Percentiles rank a stretch among this genome's conserved stretches.
Evolutionary conservation across 495 filamentous ascomycete species (phyloP).

Genomic region (Trichodelitschia bisporula): DNA sequence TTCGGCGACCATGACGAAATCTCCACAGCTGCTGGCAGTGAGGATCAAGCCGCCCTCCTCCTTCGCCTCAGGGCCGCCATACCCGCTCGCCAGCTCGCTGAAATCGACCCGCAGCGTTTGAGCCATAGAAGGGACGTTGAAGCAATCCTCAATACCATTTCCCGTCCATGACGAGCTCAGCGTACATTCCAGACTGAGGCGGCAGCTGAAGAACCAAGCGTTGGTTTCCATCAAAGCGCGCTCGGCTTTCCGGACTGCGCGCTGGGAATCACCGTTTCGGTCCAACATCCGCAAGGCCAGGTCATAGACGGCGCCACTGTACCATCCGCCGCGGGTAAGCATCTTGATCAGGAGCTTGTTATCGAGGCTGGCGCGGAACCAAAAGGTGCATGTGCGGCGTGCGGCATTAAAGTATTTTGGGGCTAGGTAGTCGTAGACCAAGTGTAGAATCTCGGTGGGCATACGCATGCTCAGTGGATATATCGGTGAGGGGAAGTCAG

Average conservation of each 20-base stretch:
- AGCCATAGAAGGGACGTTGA: too few species aligned
- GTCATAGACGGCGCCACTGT: too few species aligned
- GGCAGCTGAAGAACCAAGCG: too few species aligned
- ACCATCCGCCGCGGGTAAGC: conserved; percentile 36
- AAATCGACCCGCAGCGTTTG: conserved; percentile 17
- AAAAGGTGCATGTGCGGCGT: conserved; percentile 35
- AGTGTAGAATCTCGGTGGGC: conserved; percentile 36
- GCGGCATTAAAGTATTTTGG: conserved; percentile 43
- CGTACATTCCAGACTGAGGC: conserved; percentile 34
- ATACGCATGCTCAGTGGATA: too few species aligned
- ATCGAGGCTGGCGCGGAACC: conserved; percentile 40
- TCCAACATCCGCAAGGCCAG: too few species aligned
- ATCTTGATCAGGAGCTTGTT: conserved; percentile 23
- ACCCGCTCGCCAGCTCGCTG: conserved; percentile 12
- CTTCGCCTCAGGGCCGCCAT: conserved; percentile 3
- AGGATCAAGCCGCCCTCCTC: conserved; percentile 18
- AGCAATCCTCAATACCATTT: conserved; percentile 14
- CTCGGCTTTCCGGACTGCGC: too few species aligned
- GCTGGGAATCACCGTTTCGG: too few species aligned
- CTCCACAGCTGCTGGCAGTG: conserved; percentile 32
- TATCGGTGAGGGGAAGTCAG: too few species aligned
- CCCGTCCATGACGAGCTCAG: conserved; percentile 25
- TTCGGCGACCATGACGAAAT: conserved; percentile 30
- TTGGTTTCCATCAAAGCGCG: too few species aligned
- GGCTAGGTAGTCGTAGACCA: conserved; percentile 27